These are phyloP conservation scores for Rhododendron mucronatum DNA, from an alignment of 148 eudicot species.

Conservation along the genomic window DNA sequence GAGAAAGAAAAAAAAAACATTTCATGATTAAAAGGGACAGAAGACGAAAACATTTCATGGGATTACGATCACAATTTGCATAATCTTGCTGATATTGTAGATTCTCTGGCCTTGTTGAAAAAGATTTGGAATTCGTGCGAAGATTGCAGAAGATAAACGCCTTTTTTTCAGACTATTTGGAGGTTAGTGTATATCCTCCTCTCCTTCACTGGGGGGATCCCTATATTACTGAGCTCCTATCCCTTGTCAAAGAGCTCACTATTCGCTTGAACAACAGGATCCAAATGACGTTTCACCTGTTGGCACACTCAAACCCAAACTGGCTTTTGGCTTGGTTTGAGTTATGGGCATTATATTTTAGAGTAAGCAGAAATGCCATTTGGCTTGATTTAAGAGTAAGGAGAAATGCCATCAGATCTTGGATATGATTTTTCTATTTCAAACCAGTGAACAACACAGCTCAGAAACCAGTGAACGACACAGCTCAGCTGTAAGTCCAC, in stretches of 20 bases:
- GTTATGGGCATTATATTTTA: background rate
- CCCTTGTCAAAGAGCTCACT: background rate
- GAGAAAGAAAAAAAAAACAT: background rate
- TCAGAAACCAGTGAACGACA: too few species aligned
- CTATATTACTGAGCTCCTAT: background rate
- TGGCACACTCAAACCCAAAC: background rate
- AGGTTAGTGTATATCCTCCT: background rate
- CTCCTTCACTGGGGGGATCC: background rate
- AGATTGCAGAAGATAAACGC: background rate
- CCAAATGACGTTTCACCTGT: background rate
- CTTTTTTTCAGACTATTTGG: background rate
- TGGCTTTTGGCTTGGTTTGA: background rate
- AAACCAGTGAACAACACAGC: background rate
- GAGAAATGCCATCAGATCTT: background rate
- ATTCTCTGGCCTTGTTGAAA: background rate
- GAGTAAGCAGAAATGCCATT: background rate
- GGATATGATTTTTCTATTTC: background rate
- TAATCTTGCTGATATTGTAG: background rate
- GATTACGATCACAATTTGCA: background rate
- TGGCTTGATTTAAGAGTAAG: background rate
- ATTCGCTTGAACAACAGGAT: background rate
- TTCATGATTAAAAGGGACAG: background rate
- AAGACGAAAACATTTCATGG: background rate
- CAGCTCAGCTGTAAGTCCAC: background rate
- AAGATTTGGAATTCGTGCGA: background rate